These are phyloP conservation scores for Geotrichum carabidarum DNA, from an alignment of 1,139 yeast species.

Conservation along the genomic window DNA sequence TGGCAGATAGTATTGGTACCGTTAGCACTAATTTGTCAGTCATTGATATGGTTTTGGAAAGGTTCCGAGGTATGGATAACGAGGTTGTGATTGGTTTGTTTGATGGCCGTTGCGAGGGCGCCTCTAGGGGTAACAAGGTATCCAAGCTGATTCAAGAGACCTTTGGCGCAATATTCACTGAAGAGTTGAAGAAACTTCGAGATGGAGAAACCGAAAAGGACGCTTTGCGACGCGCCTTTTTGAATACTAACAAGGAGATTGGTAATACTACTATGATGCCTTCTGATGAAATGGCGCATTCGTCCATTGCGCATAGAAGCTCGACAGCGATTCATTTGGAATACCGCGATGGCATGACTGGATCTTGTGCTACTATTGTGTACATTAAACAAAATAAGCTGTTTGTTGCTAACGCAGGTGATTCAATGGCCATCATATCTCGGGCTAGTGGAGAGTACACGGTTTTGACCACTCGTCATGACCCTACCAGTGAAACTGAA, in stretches of 20 bases:
- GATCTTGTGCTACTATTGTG: conserved; percentile 77
- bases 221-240: conserved; percentile 75
- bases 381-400: conserved; percentile 66
- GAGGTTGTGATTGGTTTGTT: conserved; percentile 72
- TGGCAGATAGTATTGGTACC: conserved; percentile 78
- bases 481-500: conserved; percentile 74
- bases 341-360: conserved; percentile 65
- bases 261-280: conserved; percentile 44
- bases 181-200: conserved; percentile 54
- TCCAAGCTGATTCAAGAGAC: conserved; percentile 71
- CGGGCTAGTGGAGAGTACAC: conserved; percentile 75
- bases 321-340: conserved; percentile 34
- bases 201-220: conserved; percentile 45
- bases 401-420: conserved; percentile 88
- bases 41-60: conserved; percentile 81
- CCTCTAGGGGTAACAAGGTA: conserved; percentile 48
- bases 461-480: conserved; percentile 71
- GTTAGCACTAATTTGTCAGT: conserved; percentile 57
- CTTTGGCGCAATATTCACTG: conserved; percentile 57
- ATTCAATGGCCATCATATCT: conserved; percentile 75
- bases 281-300: conserved; percentile 34
- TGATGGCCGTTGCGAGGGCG: conserved; percentile 67
- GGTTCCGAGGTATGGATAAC: conserved; percentile 78
- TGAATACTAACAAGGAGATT: conserved; percentile 75
- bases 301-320: conserved; percentile 34